Percentiles rank a stretch among this genome's conserved stretches.
Evolutionary conservation across 352 stramenopile genomes (phyloP).

Genomic region (Elongisporangium anandrum): DNA sequence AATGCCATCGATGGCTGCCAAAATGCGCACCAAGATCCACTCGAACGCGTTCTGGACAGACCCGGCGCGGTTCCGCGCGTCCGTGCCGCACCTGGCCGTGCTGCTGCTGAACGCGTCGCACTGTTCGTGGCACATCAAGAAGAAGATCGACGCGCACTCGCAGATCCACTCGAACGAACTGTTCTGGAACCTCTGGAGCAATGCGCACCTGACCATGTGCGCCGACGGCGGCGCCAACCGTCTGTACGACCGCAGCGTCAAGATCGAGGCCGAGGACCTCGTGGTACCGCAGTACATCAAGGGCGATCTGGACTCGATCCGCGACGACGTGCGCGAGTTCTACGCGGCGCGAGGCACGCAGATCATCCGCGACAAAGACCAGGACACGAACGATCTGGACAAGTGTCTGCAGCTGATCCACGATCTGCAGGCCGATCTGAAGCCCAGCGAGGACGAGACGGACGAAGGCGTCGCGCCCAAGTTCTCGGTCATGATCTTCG

Average conservation of each 20-base stretch:
- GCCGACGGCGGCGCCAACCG: constrained; percentile 95
- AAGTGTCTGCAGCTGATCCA: constrained; percentile 80
- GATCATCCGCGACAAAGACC: constrained; percentile 78
- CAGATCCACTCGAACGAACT: constrained; percentile 28
- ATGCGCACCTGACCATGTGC: constrained; percentile 77
- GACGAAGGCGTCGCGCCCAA: constrained; percentile 11
- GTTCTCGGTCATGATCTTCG: constrained; percentile 88
- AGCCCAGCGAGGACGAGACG: constrained; percentile 1
- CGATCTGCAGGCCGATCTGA: constrained; percentile 22
- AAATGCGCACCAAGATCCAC: constrained; percentile 23
- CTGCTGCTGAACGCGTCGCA: constrained; percentile 55
- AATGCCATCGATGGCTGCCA: not conserved
- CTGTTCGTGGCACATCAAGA: constrained; percentile 34
- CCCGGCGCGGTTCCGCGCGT: constrained; percentile 13
- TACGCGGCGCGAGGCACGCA: constrained; percentile 64
- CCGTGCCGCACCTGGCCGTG: constrained; percentile 45
- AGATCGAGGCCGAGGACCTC: constrained; percentile 28
- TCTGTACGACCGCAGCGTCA: constrained; percentile 75
- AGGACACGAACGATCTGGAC: constrained; percentile 95
- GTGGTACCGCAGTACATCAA: constrained; percentile 90
- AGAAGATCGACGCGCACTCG: constrained; percentile 12
- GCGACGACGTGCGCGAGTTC: constrained; percentile 78
- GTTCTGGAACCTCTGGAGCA: constrained; percentile 72
- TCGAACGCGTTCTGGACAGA: constrained; percentile 57
- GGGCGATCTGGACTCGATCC: constrained; percentile 94